Evolutionary conservation across 1,284 basidiomycete genomes (phyloP).

Genomic region (Acaromyces ingoldii): DNA sequence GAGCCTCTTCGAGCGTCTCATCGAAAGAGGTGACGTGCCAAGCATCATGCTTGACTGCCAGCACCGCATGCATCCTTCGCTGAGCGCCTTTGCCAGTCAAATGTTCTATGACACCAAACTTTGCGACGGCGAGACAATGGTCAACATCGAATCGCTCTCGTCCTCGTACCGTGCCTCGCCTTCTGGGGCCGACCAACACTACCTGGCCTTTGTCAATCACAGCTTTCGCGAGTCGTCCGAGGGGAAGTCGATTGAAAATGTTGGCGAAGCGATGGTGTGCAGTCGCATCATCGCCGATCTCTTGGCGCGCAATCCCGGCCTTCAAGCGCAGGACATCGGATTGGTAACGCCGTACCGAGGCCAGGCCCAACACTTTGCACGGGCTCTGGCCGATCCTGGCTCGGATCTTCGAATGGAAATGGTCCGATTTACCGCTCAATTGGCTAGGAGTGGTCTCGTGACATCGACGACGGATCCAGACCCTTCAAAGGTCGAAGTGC

Average conservation of each 20-base stretch:
- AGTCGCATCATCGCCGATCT: constrained; percentile 48
- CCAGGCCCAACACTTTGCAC: constrained; percentile 35
- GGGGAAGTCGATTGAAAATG: constrained; percentile 38
- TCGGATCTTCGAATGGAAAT: background rate
- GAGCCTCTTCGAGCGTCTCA: constrained; percentile 82
- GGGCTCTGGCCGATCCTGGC: constrained; percentile 1
- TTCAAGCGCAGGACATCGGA: constrained; percentile 40
- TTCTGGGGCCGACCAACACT: background rate
- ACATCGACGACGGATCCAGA: constrained; percentile 10
- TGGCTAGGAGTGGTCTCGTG: background rate
- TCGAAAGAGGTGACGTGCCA: constrained; percentile 62
- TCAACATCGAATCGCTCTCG: constrained; percentile 19
- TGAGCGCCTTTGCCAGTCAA: constrained; percentile 75
- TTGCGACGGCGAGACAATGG: constrained; percentile 61
- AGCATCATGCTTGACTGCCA: constrained; percentile 79
- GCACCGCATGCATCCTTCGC: constrained; percentile 88
- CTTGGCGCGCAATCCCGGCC: constrained; percentile 26
- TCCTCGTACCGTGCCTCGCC: constrained; percentile 18
- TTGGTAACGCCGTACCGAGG: constrained; percentile 46
- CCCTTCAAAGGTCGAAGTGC: constrained; percentile 66
- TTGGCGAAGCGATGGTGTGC: constrained; percentile 29
- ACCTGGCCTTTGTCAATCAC: constrained; percentile 34
- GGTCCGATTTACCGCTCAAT: background rate
- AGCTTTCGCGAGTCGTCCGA: constrained; percentile 24
- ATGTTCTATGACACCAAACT: constrained; percentile 74